Conservation (phyloP, 345 rosid genomes). For the Hirschfeldia incana region DNA sequence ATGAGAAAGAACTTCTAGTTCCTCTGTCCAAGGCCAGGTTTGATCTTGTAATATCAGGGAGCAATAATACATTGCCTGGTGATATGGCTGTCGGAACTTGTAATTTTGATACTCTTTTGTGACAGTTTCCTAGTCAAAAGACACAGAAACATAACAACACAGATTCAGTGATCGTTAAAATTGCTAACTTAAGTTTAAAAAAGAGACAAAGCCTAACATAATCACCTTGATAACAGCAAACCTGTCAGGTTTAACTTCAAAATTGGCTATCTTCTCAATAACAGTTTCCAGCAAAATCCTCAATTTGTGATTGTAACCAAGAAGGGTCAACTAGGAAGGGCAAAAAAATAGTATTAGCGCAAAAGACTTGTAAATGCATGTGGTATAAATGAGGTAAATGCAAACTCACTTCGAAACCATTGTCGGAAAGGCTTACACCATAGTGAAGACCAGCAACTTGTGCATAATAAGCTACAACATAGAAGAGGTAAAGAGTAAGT, state of each 20-base stretch:
- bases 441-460: constrained; percentile 88
- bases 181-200: background rate
- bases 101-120: constrained; percentile 69
- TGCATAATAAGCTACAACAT: constrained; percentile 83
- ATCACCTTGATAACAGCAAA: constrained; percentile 87
- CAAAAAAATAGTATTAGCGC: background rate
- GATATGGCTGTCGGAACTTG: constrained; percentile 82
- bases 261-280: constrained; percentile 62
- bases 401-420: constrained; percentile 74
- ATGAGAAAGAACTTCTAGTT: constrained; percentile 62
- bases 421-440: constrained; percentile 46
- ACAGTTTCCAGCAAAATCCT: constrained; percentile 76
- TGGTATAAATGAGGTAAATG: background rate
- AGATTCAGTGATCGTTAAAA: constrained; percentile 7
- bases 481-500: constrained; percentile 12
- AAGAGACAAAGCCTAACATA: background rate
- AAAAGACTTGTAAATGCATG: background rate
- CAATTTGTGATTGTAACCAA: constrained; percentile 90
- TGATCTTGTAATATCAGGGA: constrained; percentile 65
- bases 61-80: constrained; percentile 81
- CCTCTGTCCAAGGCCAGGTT: constrained; percentile 76
- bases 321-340: constrained; percentile 57
- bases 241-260: constrained; percentile 77
- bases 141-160: constrained; percentile 3
- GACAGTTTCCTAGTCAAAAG: constrained; percentile 61